These are phyloP conservation scores for Lactifluus pinguis DNA, from an alignment of 768 basidiomycete genomes.

Conservation along the genomic window DNA sequence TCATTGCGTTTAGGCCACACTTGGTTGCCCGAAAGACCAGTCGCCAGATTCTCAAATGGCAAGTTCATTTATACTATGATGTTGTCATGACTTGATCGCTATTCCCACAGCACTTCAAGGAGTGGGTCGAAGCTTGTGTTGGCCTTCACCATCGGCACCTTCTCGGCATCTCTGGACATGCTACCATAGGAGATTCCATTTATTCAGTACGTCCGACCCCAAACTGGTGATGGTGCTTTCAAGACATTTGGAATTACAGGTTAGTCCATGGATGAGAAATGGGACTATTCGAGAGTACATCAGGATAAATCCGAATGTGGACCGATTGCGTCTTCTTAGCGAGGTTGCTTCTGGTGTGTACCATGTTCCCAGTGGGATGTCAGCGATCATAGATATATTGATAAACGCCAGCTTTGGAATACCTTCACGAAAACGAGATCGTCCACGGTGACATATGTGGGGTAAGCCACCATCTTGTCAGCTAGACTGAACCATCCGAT, in stretches of 20 bases:
- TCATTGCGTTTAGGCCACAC: constrained; percentile 1
- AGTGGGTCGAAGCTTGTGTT: constrained; percentile 37
- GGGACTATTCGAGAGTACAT: constrained; percentile 33
- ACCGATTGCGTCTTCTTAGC: constrained; percentile 31
- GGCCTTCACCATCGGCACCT: constrained; percentile 34
- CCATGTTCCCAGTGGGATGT: neutral
- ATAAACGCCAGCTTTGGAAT: constrained; percentile 13
- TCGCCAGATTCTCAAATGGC: constrained; percentile 4
- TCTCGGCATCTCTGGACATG: constrained; percentile 31
- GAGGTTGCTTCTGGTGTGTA: constrained; percentile 32
- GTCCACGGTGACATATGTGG: constrained; percentile 21
- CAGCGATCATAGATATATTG: neutral
- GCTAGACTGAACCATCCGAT: neutral
- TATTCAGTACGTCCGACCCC: constrained; percentile 6
- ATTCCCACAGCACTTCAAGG: constrained; percentile 31
- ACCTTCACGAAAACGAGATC: constrained; percentile 14
- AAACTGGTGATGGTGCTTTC: neutral
- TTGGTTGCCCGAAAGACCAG: constrained; percentile 7
- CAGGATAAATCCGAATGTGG: constrained; percentile 24
- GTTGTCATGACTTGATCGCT: neutral
- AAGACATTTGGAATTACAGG: constrained; percentile 22
- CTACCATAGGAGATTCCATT: constrained; percentile 24
- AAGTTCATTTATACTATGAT: neutral
- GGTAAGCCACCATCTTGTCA: constrained; percentile 5
- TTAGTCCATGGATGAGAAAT: constrained; percentile 40